These are phyloP conservation scores for Nannochloris sp. DNA, from an alignment of 139 green algal genomes.

Conservation along the genomic window DNA sequence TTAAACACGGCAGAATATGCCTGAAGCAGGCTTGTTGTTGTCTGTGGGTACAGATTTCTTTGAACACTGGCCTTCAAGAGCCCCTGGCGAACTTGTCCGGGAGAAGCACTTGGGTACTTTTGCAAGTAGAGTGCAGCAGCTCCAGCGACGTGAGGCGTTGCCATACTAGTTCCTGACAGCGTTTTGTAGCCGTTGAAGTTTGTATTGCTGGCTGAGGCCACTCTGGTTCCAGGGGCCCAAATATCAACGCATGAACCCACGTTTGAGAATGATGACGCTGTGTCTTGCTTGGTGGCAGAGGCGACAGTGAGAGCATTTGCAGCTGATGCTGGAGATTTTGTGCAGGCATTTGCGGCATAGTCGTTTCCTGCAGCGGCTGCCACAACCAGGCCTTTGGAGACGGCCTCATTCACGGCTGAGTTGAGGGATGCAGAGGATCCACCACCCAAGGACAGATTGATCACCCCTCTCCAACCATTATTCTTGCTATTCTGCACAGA, in stretches of 20 bases:
- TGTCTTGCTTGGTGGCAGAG: conserved; percentile 20
- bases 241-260: conserved; percentile 58
- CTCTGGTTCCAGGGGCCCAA: conserved; percentile 40
- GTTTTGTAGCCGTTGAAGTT: neutral
- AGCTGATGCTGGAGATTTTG: conserved; percentile 33
- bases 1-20: neutral
- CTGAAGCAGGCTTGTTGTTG: neutral
- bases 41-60: neutral
- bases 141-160: conserved; percentile 20
- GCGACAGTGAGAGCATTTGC: conserved; percentile 41
- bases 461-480: conserved; percentile 38
- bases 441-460: conserved; percentile 52
- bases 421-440: conserved; percentile 38
- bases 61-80: neutral
- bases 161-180: conserved; percentile 39
- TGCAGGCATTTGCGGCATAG: conserved; percentile 44
- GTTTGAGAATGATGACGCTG: conserved; percentile 49
- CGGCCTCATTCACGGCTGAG: conserved; percentile 24
- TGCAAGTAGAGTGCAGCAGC: neutral
- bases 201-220: conserved; percentile 7
- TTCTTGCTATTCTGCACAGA: conserved; percentile 16
- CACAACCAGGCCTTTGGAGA: conserved; percentile 29
- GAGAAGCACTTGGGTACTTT: neutral
- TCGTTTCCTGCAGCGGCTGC: conserved; percentile 44
- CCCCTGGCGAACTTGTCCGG: neutral